Evolutionary conservation across 139 green algal species (phyloP), one percentile per base, ranked within the genome.

Genomic region (Tetratostichococcus sp.): DNA sequence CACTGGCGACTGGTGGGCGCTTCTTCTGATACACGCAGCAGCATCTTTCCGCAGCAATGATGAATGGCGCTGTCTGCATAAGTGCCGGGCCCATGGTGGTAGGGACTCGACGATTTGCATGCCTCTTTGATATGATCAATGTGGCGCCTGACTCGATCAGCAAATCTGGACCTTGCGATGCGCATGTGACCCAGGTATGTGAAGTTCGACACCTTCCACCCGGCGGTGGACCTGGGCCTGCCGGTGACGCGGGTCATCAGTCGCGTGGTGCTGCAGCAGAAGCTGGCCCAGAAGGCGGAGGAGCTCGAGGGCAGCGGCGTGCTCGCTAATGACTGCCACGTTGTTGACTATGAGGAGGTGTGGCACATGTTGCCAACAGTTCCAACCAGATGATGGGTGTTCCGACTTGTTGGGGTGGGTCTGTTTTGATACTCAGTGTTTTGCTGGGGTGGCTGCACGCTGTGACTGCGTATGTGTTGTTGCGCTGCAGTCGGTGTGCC

Each of bases 121-220:
- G n/a, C n/a, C n/a, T n/a, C n/a, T n/a, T n/a, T n/a, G n/a, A n/a
- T n/a, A n/a, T n/a, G n/a, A n/a, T n/a, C n/a, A n/a, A n/a, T n/a
- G n/a, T n/a, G n/a, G n/a, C n/a, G n/a, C n/a, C n/a, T n/a, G n/a
- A n/a, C n/a, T n/a, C n/a, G n/a, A n/a, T n/a, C n/a, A n/a, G n/a
- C n/a, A n/a, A n/a, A n/a, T n/a, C n/a, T n/a, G n/a, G n/a, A n/a
- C n/a, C n/a, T n/a, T n/a, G n/a, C n/a, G n/a, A n/a, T n/a, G n/a
- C n/a, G n/a, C 30, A 3, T 68, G 62, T 26, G 6, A 26, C 28
- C 43, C 84, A 97, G 92, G 93, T 98, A 98, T 74, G 76, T 95
- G 80, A 98, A 98, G 87, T 98, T 98, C 77, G 94, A 98, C 85
- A 98, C 94, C 1, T 98, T 92, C 86, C 91, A 95, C 72, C 92